phyloP scores from a whole-genome alignment of 176 grass and related monocot species.

The Ensete glaucum region DNA sequence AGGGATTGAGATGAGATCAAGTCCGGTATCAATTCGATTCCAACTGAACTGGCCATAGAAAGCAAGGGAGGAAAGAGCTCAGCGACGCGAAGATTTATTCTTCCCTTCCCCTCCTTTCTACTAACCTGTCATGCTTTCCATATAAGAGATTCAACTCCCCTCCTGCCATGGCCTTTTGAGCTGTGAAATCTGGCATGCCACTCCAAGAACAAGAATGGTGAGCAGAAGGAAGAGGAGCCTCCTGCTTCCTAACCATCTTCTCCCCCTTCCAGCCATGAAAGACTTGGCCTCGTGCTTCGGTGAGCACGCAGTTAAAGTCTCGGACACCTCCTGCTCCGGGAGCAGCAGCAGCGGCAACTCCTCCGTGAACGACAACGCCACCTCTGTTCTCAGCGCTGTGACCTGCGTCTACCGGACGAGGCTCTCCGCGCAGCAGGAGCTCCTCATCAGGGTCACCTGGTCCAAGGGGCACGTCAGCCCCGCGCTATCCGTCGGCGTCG shows the following conservation, averaged over 20 bases:
- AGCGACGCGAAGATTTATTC: not conserved
- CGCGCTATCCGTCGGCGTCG: slow-evolving; percentile 14
- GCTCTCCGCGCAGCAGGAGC: slow-evolving; percentile 21
- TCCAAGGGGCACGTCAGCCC: slow-evolving; percentile 12
- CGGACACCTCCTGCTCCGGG: slow-evolving; percentile 23
- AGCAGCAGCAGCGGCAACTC: slow-evolving; percentile 12
- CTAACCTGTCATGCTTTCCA: not conserved
- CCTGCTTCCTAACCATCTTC: not conserved
- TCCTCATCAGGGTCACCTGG: slow-evolving; percentile 29
- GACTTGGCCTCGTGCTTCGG: slow-evolving; percentile 34
- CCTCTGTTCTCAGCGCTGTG: not conserved
- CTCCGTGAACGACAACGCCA: not conserved
- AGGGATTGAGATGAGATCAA: not conserved
- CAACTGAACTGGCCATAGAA: not conserved
- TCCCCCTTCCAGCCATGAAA: slow-evolving; percentile 23
- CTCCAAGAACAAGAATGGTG: not conserved
- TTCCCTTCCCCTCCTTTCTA: not conserved
- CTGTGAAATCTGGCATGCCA: too few relatives aligned
- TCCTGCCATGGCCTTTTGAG: not conserved
- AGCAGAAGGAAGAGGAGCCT: not conserved
- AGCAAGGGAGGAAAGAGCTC: not conserved
- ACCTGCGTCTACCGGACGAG: slow-evolving; percentile 18
- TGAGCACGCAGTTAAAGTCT: slow-evolving; percentile 25
- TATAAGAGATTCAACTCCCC: not conserved
- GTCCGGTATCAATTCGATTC: not conserved